Percentiles rank a stretch among this genome's conserved stretches.
These are phyloP conservation scores for Talaromyces sp. DNA, from an alignment of 2,329 filamentous ascomycete species.

Conservation along the genomic window DNA sequence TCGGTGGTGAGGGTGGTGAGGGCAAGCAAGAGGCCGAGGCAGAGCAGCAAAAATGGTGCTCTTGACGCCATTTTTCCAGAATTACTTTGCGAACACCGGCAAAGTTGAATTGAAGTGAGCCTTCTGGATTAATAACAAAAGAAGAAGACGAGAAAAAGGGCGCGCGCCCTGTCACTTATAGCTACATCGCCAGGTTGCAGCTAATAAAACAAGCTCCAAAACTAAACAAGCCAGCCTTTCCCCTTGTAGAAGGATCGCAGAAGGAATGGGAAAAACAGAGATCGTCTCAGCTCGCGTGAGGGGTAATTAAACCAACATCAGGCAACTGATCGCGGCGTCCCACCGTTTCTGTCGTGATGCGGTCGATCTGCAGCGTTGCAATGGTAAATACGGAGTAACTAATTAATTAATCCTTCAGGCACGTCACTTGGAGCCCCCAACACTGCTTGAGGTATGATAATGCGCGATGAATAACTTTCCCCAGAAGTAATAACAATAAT, in stretches of 20 bases:
- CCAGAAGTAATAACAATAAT: not conserved
- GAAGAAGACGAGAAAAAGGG: not conserved
- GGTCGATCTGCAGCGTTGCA: not conserved
- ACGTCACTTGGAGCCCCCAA: not conserved
- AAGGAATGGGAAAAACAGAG: not conserved
- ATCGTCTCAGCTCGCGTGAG: not conserved
- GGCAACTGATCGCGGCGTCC: not conserved
- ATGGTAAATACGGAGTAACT: not conserved
- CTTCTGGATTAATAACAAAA: not conserved
- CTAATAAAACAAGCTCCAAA: not conserved
- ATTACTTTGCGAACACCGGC: not conserved
- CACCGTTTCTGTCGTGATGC: not conserved
- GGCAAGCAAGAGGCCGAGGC: not conserved
- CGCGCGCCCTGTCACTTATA: not conserved
- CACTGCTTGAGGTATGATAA: not conserved
- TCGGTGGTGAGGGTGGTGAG: conserved; percentile 2
- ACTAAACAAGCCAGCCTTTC: not conserved
- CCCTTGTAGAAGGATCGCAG: not conserved
- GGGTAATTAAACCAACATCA: not conserved
- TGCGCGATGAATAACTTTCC: not conserved
- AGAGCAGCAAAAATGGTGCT: conserved; percentile 3
- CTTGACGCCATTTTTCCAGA: conserved; percentile 2
- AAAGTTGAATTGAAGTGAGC: not conserved
- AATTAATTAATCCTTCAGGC: not conserved
- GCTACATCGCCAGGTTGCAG: not conserved